phyloP scores from a whole-genome alignment of 2,329 filamentous ascomycete species.

The Thermoascus crustaceus region DNA sequence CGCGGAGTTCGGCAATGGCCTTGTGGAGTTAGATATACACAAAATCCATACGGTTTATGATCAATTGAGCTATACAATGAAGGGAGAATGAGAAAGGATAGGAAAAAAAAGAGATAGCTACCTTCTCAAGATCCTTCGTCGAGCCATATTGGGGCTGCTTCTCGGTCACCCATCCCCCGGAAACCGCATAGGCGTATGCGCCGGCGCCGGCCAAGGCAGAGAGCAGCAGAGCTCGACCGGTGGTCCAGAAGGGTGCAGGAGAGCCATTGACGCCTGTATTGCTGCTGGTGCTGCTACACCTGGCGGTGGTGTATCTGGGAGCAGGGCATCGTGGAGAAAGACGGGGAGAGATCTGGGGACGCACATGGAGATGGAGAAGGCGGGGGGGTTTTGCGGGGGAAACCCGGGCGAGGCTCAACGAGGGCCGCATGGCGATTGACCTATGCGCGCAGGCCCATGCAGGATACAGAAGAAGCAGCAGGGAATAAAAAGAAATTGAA shows the following conservation, averaged over 20 bases:
- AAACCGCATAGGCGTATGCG: conserved; percentile 45
- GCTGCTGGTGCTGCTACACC: conserved; percentile 5
- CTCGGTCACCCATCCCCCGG: conserved; percentile 19
- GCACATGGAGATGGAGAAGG: conserved; percentile 15
- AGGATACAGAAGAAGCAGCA: too few relatives aligned
- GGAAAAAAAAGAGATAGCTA: conserved; percentile 7
- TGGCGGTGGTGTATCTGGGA: too few relatives aligned
- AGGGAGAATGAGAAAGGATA: too few relatives aligned
- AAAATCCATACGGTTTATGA: too few relatives aligned
- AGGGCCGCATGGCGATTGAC: conserved; percentile 20
- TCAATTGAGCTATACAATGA: too few relatives aligned
- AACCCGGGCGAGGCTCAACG: conserved; percentile 15
- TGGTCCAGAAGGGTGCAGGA: conserved; percentile 34
- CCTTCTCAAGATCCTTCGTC: conserved; percentile 32
- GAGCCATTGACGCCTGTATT: neutral
- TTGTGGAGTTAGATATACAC: too few relatives aligned
- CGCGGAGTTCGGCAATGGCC: conserved; percentile 50
- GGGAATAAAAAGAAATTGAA: too few relatives aligned
- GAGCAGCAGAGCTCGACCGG: conserved; percentile 40
- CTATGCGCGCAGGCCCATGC: too few relatives aligned
- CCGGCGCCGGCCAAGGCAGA: conserved; percentile 43
- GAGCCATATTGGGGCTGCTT: conserved; percentile 31
- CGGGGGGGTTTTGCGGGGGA: conserved; percentile 19
- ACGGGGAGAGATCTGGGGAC: conserved; percentile 1
- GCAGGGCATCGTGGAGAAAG: neutral